Evolutionary conservation across 345 rosid species (phyloP).

Genomic region (Draba incana): DNA sequence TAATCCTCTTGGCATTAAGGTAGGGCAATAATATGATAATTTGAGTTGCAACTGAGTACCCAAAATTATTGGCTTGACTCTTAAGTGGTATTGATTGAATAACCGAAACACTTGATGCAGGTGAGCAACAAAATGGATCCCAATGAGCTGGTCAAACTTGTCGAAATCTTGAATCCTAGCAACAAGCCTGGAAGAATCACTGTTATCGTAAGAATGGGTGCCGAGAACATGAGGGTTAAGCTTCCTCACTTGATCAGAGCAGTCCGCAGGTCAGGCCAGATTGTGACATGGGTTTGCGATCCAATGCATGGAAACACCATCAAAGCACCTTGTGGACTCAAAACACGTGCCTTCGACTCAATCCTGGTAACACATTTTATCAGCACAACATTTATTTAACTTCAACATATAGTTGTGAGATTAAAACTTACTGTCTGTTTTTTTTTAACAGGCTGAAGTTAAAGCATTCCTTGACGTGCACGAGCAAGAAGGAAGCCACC

Average conservation of each 20-base stretch:
- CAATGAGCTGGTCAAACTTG: slow-evolving; percentile 58
- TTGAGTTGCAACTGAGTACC: slow-evolving; percentile 2
- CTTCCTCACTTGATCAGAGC: slow-evolving; percentile 66
- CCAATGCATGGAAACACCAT: slow-evolving; percentile 78
- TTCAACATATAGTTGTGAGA: not conserved
- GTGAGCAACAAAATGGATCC: slow-evolving; percentile 75
- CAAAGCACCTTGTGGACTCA: slow-evolving; percentile 69
- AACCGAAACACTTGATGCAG: slow-evolving; percentile 41
- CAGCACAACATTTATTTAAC: slow-evolving; percentile 13
- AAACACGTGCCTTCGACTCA: slow-evolving; percentile 68
- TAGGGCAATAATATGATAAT: no score
- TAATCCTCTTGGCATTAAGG: slow-evolving; percentile 66
- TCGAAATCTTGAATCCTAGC: slow-evolving; percentile 57
- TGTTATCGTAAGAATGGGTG: slow-evolving; percentile 67
- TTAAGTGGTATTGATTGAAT: slow-evolving; percentile 16
- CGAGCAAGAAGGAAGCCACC: slow-evolving; percentile 67
- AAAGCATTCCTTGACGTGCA: slow-evolving; percentile 65
- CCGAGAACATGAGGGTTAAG: slow-evolving; percentile 67
- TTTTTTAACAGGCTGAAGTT: slow-evolving; percentile 52
- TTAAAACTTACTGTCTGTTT: not conserved
- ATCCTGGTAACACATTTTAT: slow-evolving; percentile 53
- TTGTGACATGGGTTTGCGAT: slow-evolving; percentile 73
- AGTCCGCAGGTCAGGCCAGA: slow-evolving; percentile 61
- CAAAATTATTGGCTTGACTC: not conserved
- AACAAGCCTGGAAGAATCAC: slow-evolving; percentile 67